phyloP scores from a whole-genome alignment of 768 basidiomycete species.

The Paxillus rubicundulus region DNA sequence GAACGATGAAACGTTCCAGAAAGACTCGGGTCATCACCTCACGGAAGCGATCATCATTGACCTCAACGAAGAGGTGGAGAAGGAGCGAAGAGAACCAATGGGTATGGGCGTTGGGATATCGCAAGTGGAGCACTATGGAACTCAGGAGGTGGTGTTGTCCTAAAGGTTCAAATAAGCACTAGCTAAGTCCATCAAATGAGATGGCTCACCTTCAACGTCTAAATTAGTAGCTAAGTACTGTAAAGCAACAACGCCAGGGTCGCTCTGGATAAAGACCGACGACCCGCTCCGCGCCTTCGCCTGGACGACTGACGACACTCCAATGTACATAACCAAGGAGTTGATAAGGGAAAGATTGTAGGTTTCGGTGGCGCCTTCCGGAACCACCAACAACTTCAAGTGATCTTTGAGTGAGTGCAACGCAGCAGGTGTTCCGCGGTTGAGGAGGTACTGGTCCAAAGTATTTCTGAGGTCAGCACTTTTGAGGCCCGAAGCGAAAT shows the following conservation, averaged over 20 bases:
- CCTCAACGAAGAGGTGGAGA: constrained; percentile 81
- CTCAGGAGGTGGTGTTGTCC: constrained; percentile 94
- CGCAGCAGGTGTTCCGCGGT: constrained; percentile 71
- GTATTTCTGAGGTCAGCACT: constrained; percentile 72
- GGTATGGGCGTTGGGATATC: constrained; percentile 98
- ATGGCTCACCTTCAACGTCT: constrained; percentile 81
- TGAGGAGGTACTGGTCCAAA: constrained; percentile 84
- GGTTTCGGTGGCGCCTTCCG: constrained; percentile 49
- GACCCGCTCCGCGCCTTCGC: constrained; percentile 82
- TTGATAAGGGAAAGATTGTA: constrained; percentile 93
- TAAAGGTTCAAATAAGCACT: constrained; percentile 29
- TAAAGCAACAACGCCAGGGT: constrained; percentile 82
- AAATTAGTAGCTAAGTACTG: constrained; percentile 80
- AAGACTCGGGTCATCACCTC: constrained; percentile 88
- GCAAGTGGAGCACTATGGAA: constrained; percentile 90
- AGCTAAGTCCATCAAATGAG: background rate
- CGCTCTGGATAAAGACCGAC: constrained; percentile 74
- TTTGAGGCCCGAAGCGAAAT: constrained; percentile 83
- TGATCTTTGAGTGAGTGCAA: constrained; percentile 75
- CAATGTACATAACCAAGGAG: constrained; percentile 92
- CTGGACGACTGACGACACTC: constrained; percentile 89
- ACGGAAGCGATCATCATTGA: constrained; percentile 71
- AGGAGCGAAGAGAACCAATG: constrained; percentile 95
- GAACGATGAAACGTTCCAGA: constrained; percentile 89
- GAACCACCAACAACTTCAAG: constrained; percentile 49